Base-by-base conservation (phyloP, 805 yeast genomes). In the Cyberlindnera mycetangii region DNA sequence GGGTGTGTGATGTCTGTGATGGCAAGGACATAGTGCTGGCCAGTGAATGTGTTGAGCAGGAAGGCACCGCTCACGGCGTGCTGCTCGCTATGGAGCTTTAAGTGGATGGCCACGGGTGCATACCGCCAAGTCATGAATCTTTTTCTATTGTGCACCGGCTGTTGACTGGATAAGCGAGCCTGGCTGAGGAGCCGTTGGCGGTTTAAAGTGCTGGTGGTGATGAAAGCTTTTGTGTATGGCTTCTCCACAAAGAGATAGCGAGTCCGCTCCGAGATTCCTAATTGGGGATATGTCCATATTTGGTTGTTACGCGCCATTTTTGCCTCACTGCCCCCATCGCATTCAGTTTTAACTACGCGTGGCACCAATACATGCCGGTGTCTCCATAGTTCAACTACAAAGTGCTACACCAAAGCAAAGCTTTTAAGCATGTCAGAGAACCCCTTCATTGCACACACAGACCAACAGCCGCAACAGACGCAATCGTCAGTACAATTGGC, bases 61-160 rank as follows among this genome's bases (percentile, higher is more conserved):
- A 54, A 55, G 3, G 53, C 41, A 7, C 64, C 64, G 19, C 62
- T 56, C 17, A 47, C 27, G 5, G 62, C 62, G 10, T 44, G 33
- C 32, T 37, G 33, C 3, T 34, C 49, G 17, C 16, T 19, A 11
- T 32, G 38, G 7, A 39, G 48, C 10, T 41, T 51, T 17, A 51
- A 44, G 35, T 58, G 64, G 31, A 59, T 53, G 15, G 61, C 52
- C 32, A 58, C 52, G 7, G 62, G 60, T 7, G 55, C 42, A 32
- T 55, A 57, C 25, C 46, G 24, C 63, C 63, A 46, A 21, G 37
- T 35, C 49, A 45, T 45, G 20, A n/a, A n/a, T n/a, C n/a, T n/a
- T n/a, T n/a, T n/a, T n/a, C n/a, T n/a, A n/a, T n/a, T n/a, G n/a
- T n/a, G n/a, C n/a, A n/a, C n/a, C n/a, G n/a, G n/a, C n/a, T n/a